Evolutionary conservation across 2,329 filamentous ascomycete species (phyloP).

Genomic region (Stylonectria norvegica): DNA sequence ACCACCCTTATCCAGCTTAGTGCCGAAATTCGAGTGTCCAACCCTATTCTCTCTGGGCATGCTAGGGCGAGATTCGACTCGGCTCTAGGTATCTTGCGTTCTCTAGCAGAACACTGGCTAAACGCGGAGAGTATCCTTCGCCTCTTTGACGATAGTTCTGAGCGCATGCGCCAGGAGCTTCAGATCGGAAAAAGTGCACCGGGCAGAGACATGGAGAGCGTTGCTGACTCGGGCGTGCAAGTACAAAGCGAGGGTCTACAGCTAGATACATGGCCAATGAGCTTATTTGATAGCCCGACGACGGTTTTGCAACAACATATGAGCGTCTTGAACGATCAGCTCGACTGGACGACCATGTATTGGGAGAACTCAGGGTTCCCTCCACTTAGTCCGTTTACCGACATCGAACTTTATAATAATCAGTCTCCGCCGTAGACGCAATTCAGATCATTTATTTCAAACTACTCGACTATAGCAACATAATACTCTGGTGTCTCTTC

Average conservation of each 20-base stretch:
- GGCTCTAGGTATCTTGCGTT: background rate
- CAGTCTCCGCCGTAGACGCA: background rate
- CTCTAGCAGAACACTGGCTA: slow-evolving; percentile 1
- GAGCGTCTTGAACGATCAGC: background rate
- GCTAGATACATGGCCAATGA: background rate
- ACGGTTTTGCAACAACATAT: background rate
- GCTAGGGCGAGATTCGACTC: slow-evolving; percentile 1
- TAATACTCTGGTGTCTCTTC: background rate
- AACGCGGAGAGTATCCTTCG: slow-evolving; percentile 1
- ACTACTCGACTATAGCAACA: background rate
- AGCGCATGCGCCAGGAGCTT: background rate
- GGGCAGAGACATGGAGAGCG: no score
- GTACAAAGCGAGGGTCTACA: background rate
- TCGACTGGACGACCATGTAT: background rate
- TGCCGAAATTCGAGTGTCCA: slow-evolving; percentile 1
- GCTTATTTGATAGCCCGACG: background rate
- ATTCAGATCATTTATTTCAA: no score
- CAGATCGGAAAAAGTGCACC: background rate
- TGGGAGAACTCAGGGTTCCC: background rate
- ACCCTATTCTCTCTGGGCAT: background rate
- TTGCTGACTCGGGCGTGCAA: background rate
- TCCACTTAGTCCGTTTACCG: background rate
- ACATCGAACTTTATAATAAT: background rate
- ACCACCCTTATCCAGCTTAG: slow-evolving; percentile 1
- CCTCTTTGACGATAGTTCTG: slow-evolving; percentile 2